phyloP scores from a whole-genome alignment of 768 basidiomycete species.

The Mycena polygramma region DNA sequence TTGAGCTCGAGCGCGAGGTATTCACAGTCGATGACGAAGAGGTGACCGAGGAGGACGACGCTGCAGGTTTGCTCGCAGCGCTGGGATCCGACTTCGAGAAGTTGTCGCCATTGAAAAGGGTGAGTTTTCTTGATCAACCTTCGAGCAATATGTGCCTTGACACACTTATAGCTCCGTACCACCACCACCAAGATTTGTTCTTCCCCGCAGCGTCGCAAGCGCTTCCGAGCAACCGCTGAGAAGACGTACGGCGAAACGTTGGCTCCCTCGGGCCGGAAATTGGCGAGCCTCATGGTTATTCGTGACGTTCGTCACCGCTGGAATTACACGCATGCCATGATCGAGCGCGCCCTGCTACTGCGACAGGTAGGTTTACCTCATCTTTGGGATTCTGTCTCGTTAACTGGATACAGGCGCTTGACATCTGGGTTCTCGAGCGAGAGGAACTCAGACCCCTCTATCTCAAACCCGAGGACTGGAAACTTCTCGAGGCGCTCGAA shows the following conservation, averaged over 20 bases:
- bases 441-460: constrained; percentile 7
- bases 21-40: background rate
- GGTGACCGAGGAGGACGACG: constrained; percentile 33
- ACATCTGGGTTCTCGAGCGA: constrained; percentile 13
- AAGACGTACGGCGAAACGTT: background rate
- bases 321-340: background rate
- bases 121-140: too few relatives aligned
- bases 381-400: too few relatives aligned
- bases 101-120: too few relatives aligned
- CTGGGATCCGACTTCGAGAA: too few relatives aligned
- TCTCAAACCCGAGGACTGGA: background rate
- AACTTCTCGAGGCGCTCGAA: background rate
- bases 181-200: too few relatives aligned
- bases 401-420: too few relatives aligned
- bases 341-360: background rate
- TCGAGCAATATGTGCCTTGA: too few relatives aligned
- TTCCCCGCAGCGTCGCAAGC: constrained; percentile 15
- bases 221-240: background rate
- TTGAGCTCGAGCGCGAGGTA: too few relatives aligned
- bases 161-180: too few relatives aligned
- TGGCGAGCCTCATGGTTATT: constrained; percentile 7
- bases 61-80: too few relatives aligned
- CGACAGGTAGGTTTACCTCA: background rate
- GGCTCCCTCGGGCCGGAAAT: background rate
- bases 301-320: background rate